These are phyloP conservation scores for Cladophialophora immunda DNA, from an alignment of 2,329 filamentous ascomycete genomes.

Conservation along the genomic window DNA sequence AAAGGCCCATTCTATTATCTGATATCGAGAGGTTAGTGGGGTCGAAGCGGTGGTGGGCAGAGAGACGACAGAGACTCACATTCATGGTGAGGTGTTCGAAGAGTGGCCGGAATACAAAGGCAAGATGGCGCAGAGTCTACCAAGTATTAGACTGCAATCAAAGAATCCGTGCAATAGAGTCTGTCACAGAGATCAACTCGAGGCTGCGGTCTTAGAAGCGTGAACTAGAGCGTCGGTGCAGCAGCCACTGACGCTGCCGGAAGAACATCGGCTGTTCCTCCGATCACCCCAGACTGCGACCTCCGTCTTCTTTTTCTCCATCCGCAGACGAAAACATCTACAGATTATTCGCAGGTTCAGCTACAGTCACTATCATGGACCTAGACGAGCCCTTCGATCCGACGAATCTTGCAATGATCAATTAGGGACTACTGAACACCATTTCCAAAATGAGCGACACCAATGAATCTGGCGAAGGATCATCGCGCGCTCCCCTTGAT, in stretches of 20 bases:
- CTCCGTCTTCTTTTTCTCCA: background rate
- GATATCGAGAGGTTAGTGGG: slow-evolving; percentile 38
- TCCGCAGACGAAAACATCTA: slow-evolving; percentile 3
- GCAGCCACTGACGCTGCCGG: slow-evolving; percentile 12
- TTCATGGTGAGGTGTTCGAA: slow-evolving; percentile 46
- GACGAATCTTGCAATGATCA: slow-evolving; percentile 1
- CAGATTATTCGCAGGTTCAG: background rate
- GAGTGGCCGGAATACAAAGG: background rate
- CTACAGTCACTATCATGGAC: slow-evolving; percentile 22
- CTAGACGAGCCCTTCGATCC: slow-evolving; percentile 8
- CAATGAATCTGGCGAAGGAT: slow-evolving; percentile 24
- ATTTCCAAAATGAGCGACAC: slow-evolving; percentile 33
- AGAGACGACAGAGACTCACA: slow-evolving; percentile 43
- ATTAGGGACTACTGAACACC: slow-evolving; percentile 6
- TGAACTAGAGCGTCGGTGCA: background rate
- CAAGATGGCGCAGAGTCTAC: background rate
- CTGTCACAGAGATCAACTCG: background rate
- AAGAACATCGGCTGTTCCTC: slow-evolving; percentile 8
- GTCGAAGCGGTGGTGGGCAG: background rate
- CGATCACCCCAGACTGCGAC: slow-evolving; percentile 7
- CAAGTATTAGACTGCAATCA: background rate
- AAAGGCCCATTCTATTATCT: slow-evolving; percentile 98
- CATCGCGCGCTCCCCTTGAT: slow-evolving; percentile 23
- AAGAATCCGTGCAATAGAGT: background rate
- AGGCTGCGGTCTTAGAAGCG: background rate